Evolutionary conservation across 495 filamentous ascomycete genomes (phyloP).

Genomic region (Coniosporium apollinis): DNA sequence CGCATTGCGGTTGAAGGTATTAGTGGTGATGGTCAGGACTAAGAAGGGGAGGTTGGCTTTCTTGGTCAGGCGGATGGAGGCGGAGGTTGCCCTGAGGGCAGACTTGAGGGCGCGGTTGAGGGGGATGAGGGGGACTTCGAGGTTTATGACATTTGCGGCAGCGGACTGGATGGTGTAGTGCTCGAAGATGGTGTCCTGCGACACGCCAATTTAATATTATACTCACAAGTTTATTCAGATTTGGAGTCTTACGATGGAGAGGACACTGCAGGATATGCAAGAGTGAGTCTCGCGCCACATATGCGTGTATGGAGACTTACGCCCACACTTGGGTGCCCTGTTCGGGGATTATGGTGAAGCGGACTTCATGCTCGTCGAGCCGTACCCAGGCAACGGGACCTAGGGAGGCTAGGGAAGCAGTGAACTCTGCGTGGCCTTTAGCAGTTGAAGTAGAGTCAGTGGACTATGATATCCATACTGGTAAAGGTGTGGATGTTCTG

Average conservation of each 20-base stretch:
- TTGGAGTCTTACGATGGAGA: conserved; percentile 19
- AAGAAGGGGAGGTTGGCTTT: conserved; percentile 73
- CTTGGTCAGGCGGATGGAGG: conserved; percentile 79
- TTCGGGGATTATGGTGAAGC: conserved; percentile 90
- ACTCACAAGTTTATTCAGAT: not conserved
- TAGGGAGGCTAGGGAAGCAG: conserved; percentile 66
- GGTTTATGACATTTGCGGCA: conserved; percentile 66
- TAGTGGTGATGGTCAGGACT: conserved; percentile 66
- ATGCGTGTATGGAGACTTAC: conserved; percentile 34
- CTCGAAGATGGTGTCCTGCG: conserved; percentile 70
- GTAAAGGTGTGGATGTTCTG: conserved; percentile 70
- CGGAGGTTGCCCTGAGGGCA: conserved; percentile 54
- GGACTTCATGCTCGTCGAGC: conserved; percentile 66
- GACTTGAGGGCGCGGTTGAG: conserved; percentile 78
- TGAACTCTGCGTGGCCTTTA: too few relatives aligned
- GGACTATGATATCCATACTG: conserved; percentile 31
- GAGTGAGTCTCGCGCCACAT: not conserved
- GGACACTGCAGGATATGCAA: conserved; percentile 13
- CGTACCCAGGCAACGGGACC: conserved; percentile 90
- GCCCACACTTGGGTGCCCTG: conserved; percentile 94
- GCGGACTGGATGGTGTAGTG: conserved; percentile 76
- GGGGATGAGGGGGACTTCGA: conserved; percentile 70
- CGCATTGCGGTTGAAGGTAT: conserved; percentile 25
- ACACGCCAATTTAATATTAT: not conserved
- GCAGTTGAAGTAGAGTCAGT: conserved; percentile 1